Evolutionary conservation across 352 stramenopile species (phyloP).

Genomic region (Globisporangium emineosum): DNA sequence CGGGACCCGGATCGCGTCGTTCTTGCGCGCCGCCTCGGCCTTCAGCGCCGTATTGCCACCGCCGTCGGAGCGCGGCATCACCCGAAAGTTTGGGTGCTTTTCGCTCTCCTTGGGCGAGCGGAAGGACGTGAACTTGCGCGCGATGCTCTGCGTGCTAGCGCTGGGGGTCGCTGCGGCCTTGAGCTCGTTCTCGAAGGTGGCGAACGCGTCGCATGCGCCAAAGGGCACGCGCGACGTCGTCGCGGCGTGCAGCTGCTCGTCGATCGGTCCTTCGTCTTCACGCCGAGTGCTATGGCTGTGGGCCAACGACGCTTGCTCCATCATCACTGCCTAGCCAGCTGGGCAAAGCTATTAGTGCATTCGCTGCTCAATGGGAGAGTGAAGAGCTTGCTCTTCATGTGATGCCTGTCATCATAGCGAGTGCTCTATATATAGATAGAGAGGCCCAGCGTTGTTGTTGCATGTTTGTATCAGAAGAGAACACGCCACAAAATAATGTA

Average conservation of each 20-base stretch:
- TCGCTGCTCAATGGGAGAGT: background rate
- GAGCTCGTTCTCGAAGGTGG: slow-evolving; percentile 10
- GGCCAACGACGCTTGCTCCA: background rate
- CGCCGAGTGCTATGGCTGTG: background rate
- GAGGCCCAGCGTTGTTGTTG: too few species aligned
- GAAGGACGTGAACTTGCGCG: slow-evolving; percentile 19
- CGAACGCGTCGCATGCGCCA: slow-evolving; percentile 8
- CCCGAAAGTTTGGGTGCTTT: slow-evolving; percentile 27
- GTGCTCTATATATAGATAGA: too few species aligned
- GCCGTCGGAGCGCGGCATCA: slow-evolving; percentile 22
- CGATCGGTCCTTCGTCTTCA: background rate
- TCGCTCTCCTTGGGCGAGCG: slow-evolving; percentile 21
- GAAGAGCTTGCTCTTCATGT: too few species aligned
- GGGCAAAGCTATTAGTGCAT: background rate
- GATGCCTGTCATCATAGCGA: too few species aligned
- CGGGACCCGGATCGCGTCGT: slow-evolving; percentile 40
- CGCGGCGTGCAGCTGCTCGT: slow-evolving; percentile 11
- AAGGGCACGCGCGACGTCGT: slow-evolving; percentile 12
- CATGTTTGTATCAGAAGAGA: too few species aligned
- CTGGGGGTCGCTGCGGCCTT: background rate
- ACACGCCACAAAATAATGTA: too few species aligned
- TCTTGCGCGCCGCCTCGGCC: slow-evolving; percentile 38
- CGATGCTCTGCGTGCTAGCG: slow-evolving; percentile 1
- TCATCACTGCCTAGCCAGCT: too few species aligned
- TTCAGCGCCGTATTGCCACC: slow-evolving; percentile 25